Evolutionary conservation across 2,329 filamentous ascomycete species (phyloP), one percentile per base, ranked within the genome.

Genomic region (Xylariaceae sp.): DNA sequence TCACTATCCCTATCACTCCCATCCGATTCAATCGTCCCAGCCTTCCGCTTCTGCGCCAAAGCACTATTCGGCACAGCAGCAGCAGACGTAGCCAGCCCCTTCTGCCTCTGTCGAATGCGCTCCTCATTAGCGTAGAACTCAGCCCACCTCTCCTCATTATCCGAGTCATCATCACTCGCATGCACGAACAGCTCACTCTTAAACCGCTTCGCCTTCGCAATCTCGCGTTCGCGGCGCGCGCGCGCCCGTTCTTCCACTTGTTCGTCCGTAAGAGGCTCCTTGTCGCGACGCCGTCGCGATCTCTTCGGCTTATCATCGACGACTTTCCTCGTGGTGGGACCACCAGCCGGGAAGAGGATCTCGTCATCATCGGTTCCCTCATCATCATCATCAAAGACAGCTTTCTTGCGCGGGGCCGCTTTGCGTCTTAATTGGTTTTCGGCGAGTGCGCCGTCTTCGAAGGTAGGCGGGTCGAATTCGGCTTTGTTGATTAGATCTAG

Each of bases 101-200:
- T 76, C 17, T 78, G 76, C 52, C 81, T 81, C 64, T 84, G 80
- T 53, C 89, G 79, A 61, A 88, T 79, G 13, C 73, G 74, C 72
- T 87, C 85, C 74, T 97, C 92, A 13, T 83, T 80, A 2, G 82
- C 85, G 73, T 93, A 97, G 74, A 97, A 97, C 17, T 83, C 85
- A 18, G 67, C 63, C 70, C 70, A 72, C 72, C 78, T 73, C 53
- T 80, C 79, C 13, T 92, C 90, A 39, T 82, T 85, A 68, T 96
- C 91, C n/a, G 83, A 87, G 66, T 96, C 92, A 56, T 97, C 94
- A 71, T 97, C 94, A 65, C 88, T 91, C 44, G 88, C 86, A 59
- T 88, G 84, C 54, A 99, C 88, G 68, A 86, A 93, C 45, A 93
- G 75, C 23, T 87, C 86, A 68, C 89, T 95, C 78, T 97, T 97